Percentiles rank a stretch among this genome's conserved stretches.
These are phyloP conservation scores for Chaetomium sp. DNA, from an alignment of 2,329 filamentous ascomycete species.

Conservation along the genomic window DNA sequence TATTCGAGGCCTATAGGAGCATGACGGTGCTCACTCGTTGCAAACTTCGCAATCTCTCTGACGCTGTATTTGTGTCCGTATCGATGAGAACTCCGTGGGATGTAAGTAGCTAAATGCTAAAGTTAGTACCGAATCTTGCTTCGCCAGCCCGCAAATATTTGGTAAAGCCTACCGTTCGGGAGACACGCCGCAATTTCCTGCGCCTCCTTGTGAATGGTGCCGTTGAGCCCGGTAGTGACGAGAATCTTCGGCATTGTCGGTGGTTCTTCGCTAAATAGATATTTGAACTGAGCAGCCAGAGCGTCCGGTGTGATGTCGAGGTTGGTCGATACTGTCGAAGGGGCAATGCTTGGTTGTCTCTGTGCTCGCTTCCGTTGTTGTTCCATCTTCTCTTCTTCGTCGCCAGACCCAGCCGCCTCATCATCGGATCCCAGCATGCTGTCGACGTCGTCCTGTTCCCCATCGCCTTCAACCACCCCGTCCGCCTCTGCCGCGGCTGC, in stretches of 20 bases:
- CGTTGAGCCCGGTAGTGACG: conserved; percentile 85
- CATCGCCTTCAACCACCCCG: conserved; percentile 34
- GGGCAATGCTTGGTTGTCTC: conserved; percentile 46
- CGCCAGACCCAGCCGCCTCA: conserved; percentile 34
- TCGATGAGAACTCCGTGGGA: conserved; percentile 75
- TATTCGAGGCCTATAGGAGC: not conserved
- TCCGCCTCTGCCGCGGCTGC: conserved; percentile 37
- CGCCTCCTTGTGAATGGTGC: conserved; percentile 78
- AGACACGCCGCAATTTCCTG: conserved; percentile 73
- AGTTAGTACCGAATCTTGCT: not conserved
- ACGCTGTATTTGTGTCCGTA: conserved; percentile 89
- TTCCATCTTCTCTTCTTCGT: conserved; percentile 33
- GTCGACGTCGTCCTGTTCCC: conserved; percentile 55
- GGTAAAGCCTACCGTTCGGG: conserved; percentile 63
- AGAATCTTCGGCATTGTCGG: conserved; percentile 72
- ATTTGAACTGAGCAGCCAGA: conserved; percentile 55
- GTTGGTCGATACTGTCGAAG: conserved; percentile 57
- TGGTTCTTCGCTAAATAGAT: conserved; percentile 53
- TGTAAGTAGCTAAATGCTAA: conserved; percentile 39
- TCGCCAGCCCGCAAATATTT: not conserved
- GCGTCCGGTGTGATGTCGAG: conserved; percentile 57
- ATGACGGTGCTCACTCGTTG: conserved; percentile 40
- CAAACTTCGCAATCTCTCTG: conserved; percentile 82
- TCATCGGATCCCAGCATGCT: conserved; percentile 71
- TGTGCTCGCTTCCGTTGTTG: conserved; percentile 40